Evolutionary conservation across 2,329 filamentous ascomycete genomes (phyloP).

Genomic region (Scedosporium dehoogii): DNA sequence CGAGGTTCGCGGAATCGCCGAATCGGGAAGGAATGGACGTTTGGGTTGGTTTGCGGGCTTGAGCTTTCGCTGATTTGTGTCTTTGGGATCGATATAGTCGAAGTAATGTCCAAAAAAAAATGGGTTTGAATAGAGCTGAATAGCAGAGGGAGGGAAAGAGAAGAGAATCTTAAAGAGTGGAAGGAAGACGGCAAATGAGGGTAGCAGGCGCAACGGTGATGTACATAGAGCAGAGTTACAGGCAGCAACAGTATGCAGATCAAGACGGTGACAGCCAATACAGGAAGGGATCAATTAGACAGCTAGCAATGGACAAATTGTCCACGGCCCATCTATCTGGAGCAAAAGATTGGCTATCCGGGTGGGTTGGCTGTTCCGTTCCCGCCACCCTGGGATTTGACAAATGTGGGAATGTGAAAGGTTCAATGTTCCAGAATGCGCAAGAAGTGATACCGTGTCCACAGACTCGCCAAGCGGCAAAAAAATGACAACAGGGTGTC

Average conservation of each 20-base stretch:
- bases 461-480: background rate
- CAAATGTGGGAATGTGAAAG: background rate
- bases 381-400: background rate
- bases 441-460: background rate
- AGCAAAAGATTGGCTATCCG: background rate
- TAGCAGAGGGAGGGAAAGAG: no score
- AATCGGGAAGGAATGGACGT: no score
- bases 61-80: no score
- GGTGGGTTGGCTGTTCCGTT: background rate
- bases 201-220: no score
- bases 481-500: background rate
- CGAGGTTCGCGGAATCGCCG: background rate
- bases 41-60: no score
- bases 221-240: background rate
- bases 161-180: no score
- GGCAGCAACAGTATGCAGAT: background rate
- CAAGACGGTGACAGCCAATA: background rate
- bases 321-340: background rate
- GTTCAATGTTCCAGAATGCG: background rate
- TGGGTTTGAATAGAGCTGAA: no score
- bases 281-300: background rate
- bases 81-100: no score
- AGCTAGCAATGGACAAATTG: background rate
- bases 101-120: no score
- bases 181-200: no score